Conservation (phyloP, 805 yeast species). For the Saccharomycopsis fermentans region DNA sequence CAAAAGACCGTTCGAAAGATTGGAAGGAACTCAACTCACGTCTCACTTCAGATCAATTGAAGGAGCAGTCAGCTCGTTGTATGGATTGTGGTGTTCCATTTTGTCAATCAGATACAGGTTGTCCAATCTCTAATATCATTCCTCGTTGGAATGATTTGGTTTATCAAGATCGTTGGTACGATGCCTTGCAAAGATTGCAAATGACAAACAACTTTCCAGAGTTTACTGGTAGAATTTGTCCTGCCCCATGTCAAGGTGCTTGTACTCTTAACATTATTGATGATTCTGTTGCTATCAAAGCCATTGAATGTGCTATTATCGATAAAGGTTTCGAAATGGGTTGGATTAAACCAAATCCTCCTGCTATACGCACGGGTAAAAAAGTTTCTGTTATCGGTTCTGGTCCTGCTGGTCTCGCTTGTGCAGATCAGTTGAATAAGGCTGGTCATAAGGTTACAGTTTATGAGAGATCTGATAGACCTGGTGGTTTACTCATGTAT, state of each 20-base stretch:
- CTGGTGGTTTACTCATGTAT: slow-evolving; percentile 96
- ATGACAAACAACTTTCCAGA: slow-evolving; percentile 99
- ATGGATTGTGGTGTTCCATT: slow-evolving; percentile 99
- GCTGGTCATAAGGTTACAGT: slow-evolving; percentile 93
- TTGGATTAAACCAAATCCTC: slow-evolving; percentile 85
- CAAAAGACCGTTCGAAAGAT: slow-evolving; percentile 68
- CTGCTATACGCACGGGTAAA: slow-evolving; percentile 73
- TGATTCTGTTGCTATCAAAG: slow-evolving; percentile 93
- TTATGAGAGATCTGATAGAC: slow-evolving; percentile 88
- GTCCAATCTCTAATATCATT: slow-evolving; percentile 93
- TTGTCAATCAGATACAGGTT: slow-evolving; percentile 96
- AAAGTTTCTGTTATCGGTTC: slow-evolving; percentile 84
- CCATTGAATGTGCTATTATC: slow-evolving; percentile 91
- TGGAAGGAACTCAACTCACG: slow-evolving; percentile 87
- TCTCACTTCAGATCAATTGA: slow-evolving; percentile 75
- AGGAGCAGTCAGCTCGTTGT: slow-evolving; percentile 92
- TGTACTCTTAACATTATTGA: slow-evolving; percentile 88
- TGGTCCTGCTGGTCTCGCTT: slow-evolving; percentile 94
- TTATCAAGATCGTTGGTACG: slow-evolving; percentile 88
- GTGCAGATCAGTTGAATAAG: slow-evolving; percentile 93
- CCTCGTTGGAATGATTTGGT: slow-evolving; percentile 98
- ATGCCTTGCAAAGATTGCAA: slow-evolving; percentile 80
- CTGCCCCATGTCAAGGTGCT: slow-evolving; percentile 98
- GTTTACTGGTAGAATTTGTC: slow-evolving; percentile 96
- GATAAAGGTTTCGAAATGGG: slow-evolving; percentile 95